Evolutionary conservation across 2,329 filamentous ascomycete genomes (phyloP), one percentile per base, ranked within the genome.

Genomic region (Achaetomium macrosporum): DNA sequence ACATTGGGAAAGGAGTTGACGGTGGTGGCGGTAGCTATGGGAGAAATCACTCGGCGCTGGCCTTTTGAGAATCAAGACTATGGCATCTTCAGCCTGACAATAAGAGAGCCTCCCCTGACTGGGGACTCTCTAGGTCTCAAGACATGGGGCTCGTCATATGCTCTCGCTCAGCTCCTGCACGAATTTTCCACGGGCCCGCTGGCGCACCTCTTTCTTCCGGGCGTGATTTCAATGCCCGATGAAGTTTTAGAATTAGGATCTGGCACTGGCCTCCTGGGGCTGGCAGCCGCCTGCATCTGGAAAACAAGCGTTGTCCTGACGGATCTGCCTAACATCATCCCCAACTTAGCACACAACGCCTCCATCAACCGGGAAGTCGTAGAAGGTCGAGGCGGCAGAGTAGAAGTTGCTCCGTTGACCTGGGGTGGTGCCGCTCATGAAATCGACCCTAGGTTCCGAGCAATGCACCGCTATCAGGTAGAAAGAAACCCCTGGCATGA

Each of bases 71-170:
- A 61, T 5, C 62, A 63, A 4, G 63, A 56, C 43, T 63, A 66
- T 25, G 68, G 73, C 25, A 60, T 69, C 1, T 77, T 90, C 60
- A 77, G 84, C 42, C 73, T 99, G 47, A 77, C 79, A 35, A 82
- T 99, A 37, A 80, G 89, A 52, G 93, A 99, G 66, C 93, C 93
- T 1, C 84, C 90, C 1, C 75, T 97, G 51, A 95, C 89, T 0
- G 87, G 87, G 7, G 92, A 96, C 68, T 87, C 88, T 54, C 76
- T 97, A 16, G 93, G 93, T 1, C 78, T 95, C 67, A 97, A 99
- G 69, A 99, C 93, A 0, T 97, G 93, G 93, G 89, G 88, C 0
- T 92, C 90, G 0, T 92, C 90, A 0, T 95, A 90, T 64, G 78
- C 95, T 2, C 82, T 97, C 5, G 87, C 92, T 0, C 85, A 82